Percentiles rank a stretch among this genome's conserved stretches.
These are phyloP conservation scores for Coniochaeta ligniaria DNA, from an alignment of 2,329 filamentous ascomycete species.

Conservation along the genomic window DNA sequence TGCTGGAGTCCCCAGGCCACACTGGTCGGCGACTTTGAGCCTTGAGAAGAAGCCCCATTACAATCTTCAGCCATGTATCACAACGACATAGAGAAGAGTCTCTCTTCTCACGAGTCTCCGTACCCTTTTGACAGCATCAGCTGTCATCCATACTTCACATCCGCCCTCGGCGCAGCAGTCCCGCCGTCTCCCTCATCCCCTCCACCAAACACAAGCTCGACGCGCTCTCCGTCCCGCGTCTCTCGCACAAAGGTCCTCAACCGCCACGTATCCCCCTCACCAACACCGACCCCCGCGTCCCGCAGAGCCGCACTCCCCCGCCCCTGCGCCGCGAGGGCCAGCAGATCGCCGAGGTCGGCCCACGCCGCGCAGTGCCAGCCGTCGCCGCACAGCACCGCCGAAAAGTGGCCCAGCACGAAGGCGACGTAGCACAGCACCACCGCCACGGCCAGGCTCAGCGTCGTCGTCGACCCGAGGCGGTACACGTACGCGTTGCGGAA, in stretches of 20 bases:
- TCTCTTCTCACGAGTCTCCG: too few species aligned
- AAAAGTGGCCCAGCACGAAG: not conserved
- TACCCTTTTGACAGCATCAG: too few species aligned
- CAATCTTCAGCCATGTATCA: too few species aligned
- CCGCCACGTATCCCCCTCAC: not conserved
- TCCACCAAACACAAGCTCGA: not conserved
- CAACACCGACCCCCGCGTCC: not conserved
- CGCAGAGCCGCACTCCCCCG: not conserved
- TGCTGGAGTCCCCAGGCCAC: too few species aligned
- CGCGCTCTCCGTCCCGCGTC: not conserved
- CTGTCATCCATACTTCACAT: too few species aligned
- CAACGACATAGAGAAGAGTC: too few species aligned
- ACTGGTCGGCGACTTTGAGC: too few species aligned
- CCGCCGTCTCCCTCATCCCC: too few species aligned
- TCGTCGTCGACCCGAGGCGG: not conserved
- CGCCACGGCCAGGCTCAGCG: not conserved
- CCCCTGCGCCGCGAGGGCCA: not conserved
- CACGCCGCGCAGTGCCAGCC: not conserved
- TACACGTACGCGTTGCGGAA: not conserved
- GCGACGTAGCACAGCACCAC: not conserved
- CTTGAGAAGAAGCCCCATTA: too few species aligned
- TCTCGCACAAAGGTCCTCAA: not conserved
- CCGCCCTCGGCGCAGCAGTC: too few species aligned
- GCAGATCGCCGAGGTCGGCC: not conserved
- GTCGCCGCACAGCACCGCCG: not conserved